Base-by-base conservation (phyloP, 1,284 basidiomycete species). In the Cutaneotrichosporon spelunceum region DNA sequence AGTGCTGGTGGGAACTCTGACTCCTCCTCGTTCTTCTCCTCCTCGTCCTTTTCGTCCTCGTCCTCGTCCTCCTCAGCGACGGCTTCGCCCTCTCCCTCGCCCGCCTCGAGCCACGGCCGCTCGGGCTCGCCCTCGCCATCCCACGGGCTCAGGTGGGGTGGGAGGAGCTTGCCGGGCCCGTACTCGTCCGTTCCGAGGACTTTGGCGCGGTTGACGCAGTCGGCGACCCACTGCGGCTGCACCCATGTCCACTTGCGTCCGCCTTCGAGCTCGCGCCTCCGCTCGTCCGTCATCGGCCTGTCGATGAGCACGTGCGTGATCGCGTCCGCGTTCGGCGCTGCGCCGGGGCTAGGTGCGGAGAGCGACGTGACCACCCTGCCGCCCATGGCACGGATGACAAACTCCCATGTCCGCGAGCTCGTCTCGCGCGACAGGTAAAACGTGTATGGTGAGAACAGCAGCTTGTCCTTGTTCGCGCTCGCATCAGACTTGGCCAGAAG, bases 261-360 rank as follows among this genome's bases (percentile, higher is more conserved):
- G 53, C 84, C 83, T 70, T 87, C 85, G 66, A 84, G 82, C 70
- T 88, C 85, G 60, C 84, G 85, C 53, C 83, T 75, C 3, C 84
- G 83, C 72, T 72, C 71, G 24, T 65, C 66, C 71, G 82, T 72
- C 82, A 83, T 77, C 0, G 96, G 96, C 61, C 96, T 85, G 79
- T 99, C 96, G 69, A 97, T 88, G 68, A 99, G 88, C 68, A 98
- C 88, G 80, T 99, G 96, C 6, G 96, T 99, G 73, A 99, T 95
- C 27, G 86, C 85, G 58, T 87, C 85, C 70, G 90, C 89, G 45
- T 79, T 78, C 74, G 72, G 61, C 6, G 70, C 64, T 16, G 65
- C 61, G 49, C 64, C 57, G 16, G 79, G 74, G 1, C 90, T 87
- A 53, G 85, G 78, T n/a, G 88, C 93, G 62, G 94, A 86, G 24